phyloP scores from a whole-genome alignment of 805 yeast species.

The Nakazawaea wickerhamii region DNA sequence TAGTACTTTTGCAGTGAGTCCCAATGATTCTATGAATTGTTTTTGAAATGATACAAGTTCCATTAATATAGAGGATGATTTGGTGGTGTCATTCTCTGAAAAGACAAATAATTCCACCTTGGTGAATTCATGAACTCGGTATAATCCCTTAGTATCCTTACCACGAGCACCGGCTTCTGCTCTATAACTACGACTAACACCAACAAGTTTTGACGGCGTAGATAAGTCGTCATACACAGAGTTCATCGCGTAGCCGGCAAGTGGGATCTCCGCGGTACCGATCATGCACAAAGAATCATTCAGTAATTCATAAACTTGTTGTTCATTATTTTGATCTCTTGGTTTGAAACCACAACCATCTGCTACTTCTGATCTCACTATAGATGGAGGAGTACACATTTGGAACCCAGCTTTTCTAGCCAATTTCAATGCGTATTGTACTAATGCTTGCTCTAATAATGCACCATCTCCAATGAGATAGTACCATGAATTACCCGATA shows the following conservation, averaged over 20 bases:
- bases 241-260: slow-evolving; percentile 73
- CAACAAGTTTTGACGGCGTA: slow-evolving; percentile 61
- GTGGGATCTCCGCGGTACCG: slow-evolving; percentile 94
- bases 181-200: slow-evolving; percentile 80
- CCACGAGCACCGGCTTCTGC: slow-evolving; percentile 99
- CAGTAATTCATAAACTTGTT: slow-evolving; percentile 69
- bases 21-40: slow-evolving; percentile 57
- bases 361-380: slow-evolving; percentile 72
- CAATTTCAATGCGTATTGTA: slow-evolving; percentile 65
- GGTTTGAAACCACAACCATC: slow-evolving; percentile 95
- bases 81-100: slow-evolving; percentile 33
- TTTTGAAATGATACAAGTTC: slow-evolving; percentile 60
- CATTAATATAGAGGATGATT: slow-evolving; percentile 48
- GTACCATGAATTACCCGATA: slow-evolving; percentile 87
- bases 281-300: slow-evolving; percentile 57
- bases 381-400: slow-evolving; percentile 77
- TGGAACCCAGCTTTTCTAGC: slow-evolving; percentile 67
- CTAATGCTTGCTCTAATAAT: slow-evolving; percentile 79
- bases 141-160: slow-evolving; percentile 83
- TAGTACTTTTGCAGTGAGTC: slow-evolving; percentile 73
- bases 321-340: slow-evolving; percentile 79
- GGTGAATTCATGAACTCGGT: slow-evolving; percentile 93
- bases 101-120: slow-evolving; percentile 89
- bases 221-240: slow-evolving; percentile 34
- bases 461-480: slow-evolving; percentile 84